Base-by-base conservation (phyloP, 2,329 filamentous ascomycete species). In the Lachnellula willkommii region DNA sequence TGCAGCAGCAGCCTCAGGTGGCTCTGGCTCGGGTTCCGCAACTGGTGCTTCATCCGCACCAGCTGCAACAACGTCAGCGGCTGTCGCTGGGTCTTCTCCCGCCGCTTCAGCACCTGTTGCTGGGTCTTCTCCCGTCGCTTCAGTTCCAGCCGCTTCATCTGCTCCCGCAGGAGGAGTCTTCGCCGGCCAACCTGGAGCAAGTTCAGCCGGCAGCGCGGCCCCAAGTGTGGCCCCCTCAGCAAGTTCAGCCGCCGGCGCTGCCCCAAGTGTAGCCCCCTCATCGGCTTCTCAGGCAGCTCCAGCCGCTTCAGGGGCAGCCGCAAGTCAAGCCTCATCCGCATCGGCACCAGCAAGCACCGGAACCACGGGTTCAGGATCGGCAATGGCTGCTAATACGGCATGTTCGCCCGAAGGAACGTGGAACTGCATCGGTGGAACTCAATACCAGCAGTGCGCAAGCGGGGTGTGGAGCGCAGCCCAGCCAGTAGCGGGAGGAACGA, bases 401-500 rank as follows among this genome's bases (percentile, higher is more conserved):
- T 83, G 80, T 68, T 63, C 73, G 62, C 64, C 72, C 7, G 78
- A 81, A 47, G 80, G 80, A 1, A 65, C 68, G 11, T 83, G 77
- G 76, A 81, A 81, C 72, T 83, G 80, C 60, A 70, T 82, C 6
- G 70, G 66, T 0, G 78, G 79, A 14, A 70, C 65, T 1, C 73
- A 74, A 0, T 83, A 75, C 75, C 79, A 83, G 68, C 79, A 78
- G 48, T 83, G 80, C 56, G 80, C 74, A 7, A 76, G 74, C 2
- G 79, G 80, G 8, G 39, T 61, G 0, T 83, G 80, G 80, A 78
- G 79, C 2, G 63, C 69, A 0, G 54, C 68, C 2, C 73, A 74
- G 57, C 43, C 59, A 0, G 63, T 83, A 12, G 74, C 80, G 0
- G 63, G 68, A 0, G 80, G 80, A 1, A 78, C 77, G 0, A 62